Percentiles rank a stretch among this genome's conserved stretches.
phyloP scores from a whole-genome alignment of 2,329 filamentous ascomycete species.

The Penicillium palitans region DNA sequence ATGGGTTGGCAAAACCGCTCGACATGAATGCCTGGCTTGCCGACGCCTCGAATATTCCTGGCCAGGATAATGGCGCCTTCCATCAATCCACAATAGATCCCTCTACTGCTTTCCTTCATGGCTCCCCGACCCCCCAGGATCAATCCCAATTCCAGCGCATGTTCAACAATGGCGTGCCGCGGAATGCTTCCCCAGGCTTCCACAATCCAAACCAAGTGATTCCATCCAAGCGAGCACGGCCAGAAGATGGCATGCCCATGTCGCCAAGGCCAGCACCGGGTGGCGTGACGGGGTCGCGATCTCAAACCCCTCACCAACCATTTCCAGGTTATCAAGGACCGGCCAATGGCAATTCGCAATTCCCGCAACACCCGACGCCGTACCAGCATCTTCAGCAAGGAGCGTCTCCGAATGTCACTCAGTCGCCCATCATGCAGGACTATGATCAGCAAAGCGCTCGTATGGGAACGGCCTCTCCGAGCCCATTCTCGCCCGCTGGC shows the following conservation, averaged over 20 bases:
- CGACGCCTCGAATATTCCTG: constrained; percentile 50
- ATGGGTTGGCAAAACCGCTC: constrained; percentile 50
- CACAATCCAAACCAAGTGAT: constrained; percentile 78
- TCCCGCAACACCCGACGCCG: constrained; percentile 61
- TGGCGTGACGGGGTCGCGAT: constrained; percentile 78
- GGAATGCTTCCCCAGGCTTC: constrained; percentile 78
- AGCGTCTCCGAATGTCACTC: constrained; percentile 79
- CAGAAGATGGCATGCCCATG: constrained; percentile 80
- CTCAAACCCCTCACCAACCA: constrained; percentile 83
- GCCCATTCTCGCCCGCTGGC: constrained; percentile 77
- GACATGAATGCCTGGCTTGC: constrained; percentile 55
- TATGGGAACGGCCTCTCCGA: constrained; percentile 88
- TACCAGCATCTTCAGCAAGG: constrained; percentile 83
- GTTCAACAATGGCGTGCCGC: constrained; percentile 74
- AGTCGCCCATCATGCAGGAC: constrained; percentile 86
- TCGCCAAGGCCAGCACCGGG: constrained; percentile 75
- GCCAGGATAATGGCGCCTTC: constrained; percentile 52
- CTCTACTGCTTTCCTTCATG: constrained; percentile 50
- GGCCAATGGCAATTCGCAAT: constrained; percentile 61
- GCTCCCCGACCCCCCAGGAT: constrained; percentile 50
- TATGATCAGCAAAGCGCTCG: constrained; percentile 67
- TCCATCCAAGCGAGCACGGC: constrained; percentile 82
- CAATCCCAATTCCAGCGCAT: constrained; percentile 61
- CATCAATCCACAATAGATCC: constrained; percentile 49
- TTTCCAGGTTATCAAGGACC: constrained; percentile 70